Evolutionary conservation across 495 filamentous ascomycete species (phyloP).

Genomic region (Stereocaulon alpinum): DNA sequence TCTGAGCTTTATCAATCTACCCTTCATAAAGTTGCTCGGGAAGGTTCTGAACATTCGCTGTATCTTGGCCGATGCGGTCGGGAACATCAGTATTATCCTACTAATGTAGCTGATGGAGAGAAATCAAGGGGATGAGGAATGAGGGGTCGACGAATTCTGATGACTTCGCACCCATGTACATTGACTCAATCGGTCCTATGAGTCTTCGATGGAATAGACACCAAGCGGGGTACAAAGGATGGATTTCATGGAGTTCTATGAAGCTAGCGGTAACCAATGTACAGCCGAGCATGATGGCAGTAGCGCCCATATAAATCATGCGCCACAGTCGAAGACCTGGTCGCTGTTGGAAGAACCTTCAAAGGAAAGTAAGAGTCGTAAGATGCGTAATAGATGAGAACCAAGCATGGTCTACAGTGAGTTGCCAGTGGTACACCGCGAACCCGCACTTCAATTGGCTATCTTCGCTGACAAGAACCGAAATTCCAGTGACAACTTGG

Average conservation of each 20-base stretch:
- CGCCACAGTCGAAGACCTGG: constrained; percentile 4
- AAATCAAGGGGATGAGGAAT: too few species aligned
- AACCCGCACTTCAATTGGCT: constrained; percentile 17
- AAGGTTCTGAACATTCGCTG: background rate
- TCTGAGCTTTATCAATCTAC: background rate
- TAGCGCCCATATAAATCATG: constrained; percentile 6
- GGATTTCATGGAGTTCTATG: background rate
- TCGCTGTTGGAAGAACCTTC: constrained; percentile 8
- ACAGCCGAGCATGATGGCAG: background rate
- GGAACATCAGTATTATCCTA: background rate
- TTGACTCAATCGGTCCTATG: too few species aligned
- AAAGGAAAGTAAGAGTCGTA: constrained; percentile 30
- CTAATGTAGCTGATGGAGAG: background rate
- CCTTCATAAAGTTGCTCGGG: background rate
- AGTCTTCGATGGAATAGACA: too few species aligned
- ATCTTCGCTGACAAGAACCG: constrained; percentile 20
- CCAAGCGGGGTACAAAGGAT: too few species aligned
- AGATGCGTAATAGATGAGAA: constrained; percentile 34
- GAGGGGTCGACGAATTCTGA: too few species aligned
- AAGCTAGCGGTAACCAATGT: constrained; percentile 8
- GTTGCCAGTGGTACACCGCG: constrained; percentile 31
- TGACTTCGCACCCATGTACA: too few species aligned
- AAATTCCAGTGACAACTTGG: constrained; percentile 20
- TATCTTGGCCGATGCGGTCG: background rate
- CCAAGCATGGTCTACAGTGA: constrained; percentile 31